Conservation (phyloP, 2,329 filamentous ascomycete genomes). For the Cytospora leucostoma region DNA sequence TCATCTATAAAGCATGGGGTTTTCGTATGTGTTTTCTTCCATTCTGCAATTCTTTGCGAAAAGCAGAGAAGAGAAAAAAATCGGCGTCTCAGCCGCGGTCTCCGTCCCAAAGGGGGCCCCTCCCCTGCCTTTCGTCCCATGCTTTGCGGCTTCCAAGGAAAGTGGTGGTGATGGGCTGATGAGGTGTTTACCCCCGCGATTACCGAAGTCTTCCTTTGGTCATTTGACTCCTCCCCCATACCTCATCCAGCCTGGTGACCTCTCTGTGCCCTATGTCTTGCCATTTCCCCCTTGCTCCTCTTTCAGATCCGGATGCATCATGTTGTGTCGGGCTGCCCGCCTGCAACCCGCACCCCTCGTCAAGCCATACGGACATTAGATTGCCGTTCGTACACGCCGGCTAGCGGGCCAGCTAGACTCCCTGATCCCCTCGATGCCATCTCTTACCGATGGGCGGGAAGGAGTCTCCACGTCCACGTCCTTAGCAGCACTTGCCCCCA, state of each 20-base stretch:
- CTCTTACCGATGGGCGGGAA: too few relatives aligned
- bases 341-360: neutral
- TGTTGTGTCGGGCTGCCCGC: neutral
- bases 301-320: neutral
- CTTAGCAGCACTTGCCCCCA: slow-evolving; percentile 76
- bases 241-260: neutral
- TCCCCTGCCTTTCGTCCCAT: neutral
- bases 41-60: neutral
- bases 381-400: neutral
- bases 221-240: neutral
- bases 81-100: neutral
- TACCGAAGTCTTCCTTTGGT: neutral
- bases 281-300: neutral
- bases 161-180: neutral
- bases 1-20: slow-evolving; percentile 7
- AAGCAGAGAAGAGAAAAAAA: neutral
- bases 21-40: neutral
- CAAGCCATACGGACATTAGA: neutral
- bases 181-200: neutral
- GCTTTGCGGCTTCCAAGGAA: slow-evolving; percentile 1
- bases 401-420: neutral
- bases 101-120: neutral
- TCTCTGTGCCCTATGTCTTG: neutral
- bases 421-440: neutral
- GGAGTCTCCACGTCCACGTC: neutral